phyloP scores from a whole-genome alignment of 1,284 basidiomycete species.

The Neotropicomus parvogracilis region DNA sequence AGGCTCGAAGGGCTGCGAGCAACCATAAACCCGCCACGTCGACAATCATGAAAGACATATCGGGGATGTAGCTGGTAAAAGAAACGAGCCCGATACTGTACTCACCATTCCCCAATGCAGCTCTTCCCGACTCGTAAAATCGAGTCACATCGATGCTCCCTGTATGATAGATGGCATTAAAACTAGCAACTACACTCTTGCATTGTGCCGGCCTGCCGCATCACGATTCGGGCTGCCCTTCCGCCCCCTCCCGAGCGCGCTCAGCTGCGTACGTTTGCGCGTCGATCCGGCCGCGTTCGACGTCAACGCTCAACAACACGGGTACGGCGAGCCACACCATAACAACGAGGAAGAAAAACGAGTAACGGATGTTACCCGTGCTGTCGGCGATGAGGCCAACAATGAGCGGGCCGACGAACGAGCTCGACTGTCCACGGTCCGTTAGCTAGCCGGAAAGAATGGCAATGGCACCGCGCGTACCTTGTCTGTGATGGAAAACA shows the following conservation, averaged over 20 bases:
- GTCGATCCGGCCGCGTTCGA: conserved; percentile 64
- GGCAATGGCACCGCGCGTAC: conserved; percentile 30
- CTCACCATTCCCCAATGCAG: too few relatives aligned
- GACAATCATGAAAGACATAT: too few relatives aligned
- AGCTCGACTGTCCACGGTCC: conserved; percentile 57
- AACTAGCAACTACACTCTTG: neutral
- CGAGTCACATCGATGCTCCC: too few relatives aligned
- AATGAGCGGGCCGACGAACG: conserved; percentile 83
- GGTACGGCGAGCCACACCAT: conserved; percentile 83
- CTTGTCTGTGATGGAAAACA: conserved; percentile 89
- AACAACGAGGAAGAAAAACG: conserved; percentile 80
- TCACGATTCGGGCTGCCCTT: neutral
- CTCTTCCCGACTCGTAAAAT: too few relatives aligned
- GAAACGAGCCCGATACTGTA: too few relatives aligned
- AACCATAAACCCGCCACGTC: too few relatives aligned
- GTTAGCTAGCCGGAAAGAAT: too few relatives aligned
- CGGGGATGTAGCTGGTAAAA: too few relatives aligned
- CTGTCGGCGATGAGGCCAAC: conserved; percentile 83
- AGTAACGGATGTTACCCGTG: conserved; percentile 86
- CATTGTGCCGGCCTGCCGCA: neutral
- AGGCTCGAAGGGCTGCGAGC: too few relatives aligned
- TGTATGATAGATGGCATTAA: too few relatives aligned
- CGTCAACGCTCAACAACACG: conserved; percentile 65
- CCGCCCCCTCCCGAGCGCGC: neutral
- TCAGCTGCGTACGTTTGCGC: conserved; percentile 48